Evolutionary conservation across 495 filamentous ascomycete genomes (phyloP), one percentile per base, ranked within the genome.

Genomic region (Aspergillus biplanus): DNA sequence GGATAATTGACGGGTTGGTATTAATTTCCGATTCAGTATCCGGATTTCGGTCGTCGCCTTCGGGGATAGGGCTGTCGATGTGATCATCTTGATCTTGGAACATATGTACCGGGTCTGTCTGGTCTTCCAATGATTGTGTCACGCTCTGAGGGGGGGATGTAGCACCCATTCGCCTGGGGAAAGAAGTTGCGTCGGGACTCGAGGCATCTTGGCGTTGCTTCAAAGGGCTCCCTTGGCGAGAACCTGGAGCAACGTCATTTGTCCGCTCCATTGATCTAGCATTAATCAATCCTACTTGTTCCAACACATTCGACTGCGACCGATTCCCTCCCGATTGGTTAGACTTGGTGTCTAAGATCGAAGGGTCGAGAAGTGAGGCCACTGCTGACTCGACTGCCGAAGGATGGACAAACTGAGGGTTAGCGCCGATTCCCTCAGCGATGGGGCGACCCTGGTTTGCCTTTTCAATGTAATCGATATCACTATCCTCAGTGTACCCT

Each of bases 301-400:
- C 69, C 6, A 67, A 57, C 4, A 74, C 64, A 27, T 78, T 71
- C 3, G 65, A 67, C 52, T 79, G 74, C 1, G 78, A 80, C 13
- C 72, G 73, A 55, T 69, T 75, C 16, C 50, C 61, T 27, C 65
- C 66, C 21, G 78, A 81, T 16, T 71, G 71, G 37, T 67, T 71
- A 12, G 74, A 78, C 44, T 74, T 74, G 5, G 74, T 73, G 39
- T 78, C 76, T 33, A 81, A 63, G n/a, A 88, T 81, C 3, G 92
- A 94, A 8, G 88, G 89, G 37, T 96, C 90, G 52, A 92, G 84
- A 8, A 97, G 80, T 7, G 92, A 96, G 11, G 93, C 93, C 37
- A 97, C 93, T 27, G 89, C 89, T 35, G 93, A 97, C 73, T 96
- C 92, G 5, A 94, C 88, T 7, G 82, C 89, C n/a, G 83, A 61